phyloP scores from a whole-genome alignment of 2,329 filamentous ascomycete genomes.

The Zasmidium angulare region DNA sequence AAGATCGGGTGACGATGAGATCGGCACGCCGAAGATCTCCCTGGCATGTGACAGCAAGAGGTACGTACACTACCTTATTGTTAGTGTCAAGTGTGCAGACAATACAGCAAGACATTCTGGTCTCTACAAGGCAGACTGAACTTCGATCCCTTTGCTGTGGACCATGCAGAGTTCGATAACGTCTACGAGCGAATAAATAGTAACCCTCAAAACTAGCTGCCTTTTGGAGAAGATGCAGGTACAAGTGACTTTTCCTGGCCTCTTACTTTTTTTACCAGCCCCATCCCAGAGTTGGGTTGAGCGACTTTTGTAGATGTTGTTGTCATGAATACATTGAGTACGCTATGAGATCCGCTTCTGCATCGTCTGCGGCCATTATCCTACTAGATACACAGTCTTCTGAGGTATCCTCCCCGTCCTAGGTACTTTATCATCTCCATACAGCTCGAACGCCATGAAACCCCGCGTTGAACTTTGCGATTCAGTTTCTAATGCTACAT shows the following conservation, averaged over 20 bases:
- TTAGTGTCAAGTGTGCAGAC: too few species aligned
- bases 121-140: too few species aligned
- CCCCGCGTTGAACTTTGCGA: not conserved
- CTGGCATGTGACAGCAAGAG: not conserved
- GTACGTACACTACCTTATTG: not conserved
- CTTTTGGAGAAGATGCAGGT: not conserved
- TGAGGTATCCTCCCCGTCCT: not conserved
- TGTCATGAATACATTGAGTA: not conserved
- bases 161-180: too few species aligned
- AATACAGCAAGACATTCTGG: too few species aligned
- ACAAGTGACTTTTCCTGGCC: not conserved
- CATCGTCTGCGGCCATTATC: not conserved
- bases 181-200: too few species aligned
- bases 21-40: not conserved
- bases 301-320: not conserved
- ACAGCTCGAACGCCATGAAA: not conserved
- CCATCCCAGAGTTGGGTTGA: not conserved
- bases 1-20: not conserved
- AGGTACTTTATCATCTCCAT: not conserved
- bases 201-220: too few species aligned
- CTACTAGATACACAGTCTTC: not conserved
- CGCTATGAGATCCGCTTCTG: not conserved
- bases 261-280: not conserved
- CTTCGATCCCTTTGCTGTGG: too few species aligned
- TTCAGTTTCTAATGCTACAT: constrained; percentile 8